Evolutionary conservation across 805 yeast species (phyloP).

Genomic region (Maudiozyma bulderi): DNA sequence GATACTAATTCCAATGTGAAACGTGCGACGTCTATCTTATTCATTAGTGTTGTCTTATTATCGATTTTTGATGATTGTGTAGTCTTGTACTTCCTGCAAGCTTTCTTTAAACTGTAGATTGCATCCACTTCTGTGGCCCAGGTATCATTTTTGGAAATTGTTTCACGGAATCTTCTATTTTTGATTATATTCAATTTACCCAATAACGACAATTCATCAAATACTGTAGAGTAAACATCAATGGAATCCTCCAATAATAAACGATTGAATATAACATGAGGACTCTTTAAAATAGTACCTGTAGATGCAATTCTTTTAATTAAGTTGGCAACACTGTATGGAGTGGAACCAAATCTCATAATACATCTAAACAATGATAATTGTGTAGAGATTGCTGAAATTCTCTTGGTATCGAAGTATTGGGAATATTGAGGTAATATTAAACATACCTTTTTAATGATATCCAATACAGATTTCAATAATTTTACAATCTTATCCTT

Average conservation of each 20-base stretch:
- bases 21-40: background rate
- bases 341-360: slow-evolving; percentile 61
- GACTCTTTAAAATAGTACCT: slow-evolving; percentile 8
- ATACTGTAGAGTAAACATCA: slow-evolving; percentile 52
- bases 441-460: slow-evolving; percentile 29
- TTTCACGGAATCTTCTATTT: slow-evolving; percentile 17
- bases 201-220: slow-evolving; percentile 53
- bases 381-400: slow-evolving; percentile 12
- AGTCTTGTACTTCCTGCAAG: background rate
- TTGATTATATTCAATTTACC: slow-evolving; percentile 36
- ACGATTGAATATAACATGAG: slow-evolving; percentile 35
- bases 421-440: background rate
- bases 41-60: background rate
- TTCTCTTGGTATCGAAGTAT: background rate
- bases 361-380: slow-evolving; percentile 52
- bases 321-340: slow-evolving; percentile 42
- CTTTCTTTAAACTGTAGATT: slow-evolving; percentile 16
- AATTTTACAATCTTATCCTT: slow-evolving; percentile 65
- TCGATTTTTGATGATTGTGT: background rate
- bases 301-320: slow-evolving; percentile 23
- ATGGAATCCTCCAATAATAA: slow-evolving; percentile 37
- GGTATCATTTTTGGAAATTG: slow-evolving; percentile 49
- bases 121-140: slow-evolving; percentile 64
- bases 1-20: background rate
- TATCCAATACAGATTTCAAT: slow-evolving; percentile 47